phyloP scores from a whole-genome alignment of 164 flowering plant genomes.

The Piper longum region DNA sequence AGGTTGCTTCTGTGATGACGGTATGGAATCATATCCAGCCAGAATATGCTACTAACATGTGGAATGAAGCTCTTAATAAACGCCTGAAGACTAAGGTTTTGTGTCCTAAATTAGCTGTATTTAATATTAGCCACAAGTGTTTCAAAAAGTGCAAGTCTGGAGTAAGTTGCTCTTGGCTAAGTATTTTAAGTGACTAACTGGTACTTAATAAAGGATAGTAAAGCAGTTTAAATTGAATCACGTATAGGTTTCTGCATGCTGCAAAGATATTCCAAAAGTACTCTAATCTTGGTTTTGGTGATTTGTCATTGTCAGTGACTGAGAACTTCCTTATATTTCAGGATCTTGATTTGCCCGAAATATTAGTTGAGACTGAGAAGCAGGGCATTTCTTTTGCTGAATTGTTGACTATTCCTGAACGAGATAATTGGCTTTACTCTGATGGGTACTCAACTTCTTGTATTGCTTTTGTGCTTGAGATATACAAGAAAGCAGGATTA shows the following conservation, averaged over 20 bases:
- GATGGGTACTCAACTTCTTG: slow-evolving; percentile 90
- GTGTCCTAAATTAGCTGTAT: not conserved
- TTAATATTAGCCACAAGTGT: not conserved
- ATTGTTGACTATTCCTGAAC: slow-evolving; percentile 78
- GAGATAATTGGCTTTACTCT: slow-evolving; percentile 73
- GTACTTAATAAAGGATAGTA: too few relatives aligned
- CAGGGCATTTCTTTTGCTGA: slow-evolving; percentile 68
- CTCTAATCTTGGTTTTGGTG: too few relatives aligned
- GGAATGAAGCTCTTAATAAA: slow-evolving; percentile 96
- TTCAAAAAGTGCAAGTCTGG: not conserved
- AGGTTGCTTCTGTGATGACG: slow-evolving; percentile 96
- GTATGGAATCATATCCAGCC: slow-evolving; percentile 76
- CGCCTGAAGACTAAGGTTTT: slow-evolving; percentile 78
- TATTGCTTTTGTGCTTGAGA: slow-evolving; percentile 74
- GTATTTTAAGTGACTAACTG: too few relatives aligned
- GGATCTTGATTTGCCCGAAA: slow-evolving; percentile 66
- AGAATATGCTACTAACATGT: slow-evolving; percentile 78
- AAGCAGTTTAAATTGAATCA: too few relatives aligned
- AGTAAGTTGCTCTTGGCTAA: too few relatives aligned
- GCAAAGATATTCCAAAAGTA: too few relatives aligned
- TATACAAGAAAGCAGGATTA: slow-evolving; percentile 87
- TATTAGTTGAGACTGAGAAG: slow-evolving; percentile 75
- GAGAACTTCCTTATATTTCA: slow-evolving; percentile 15
- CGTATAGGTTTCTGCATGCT: too few relatives aligned
- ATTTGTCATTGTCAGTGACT: not conserved